phyloP scores from a whole-genome alignment of 176 grass and related monocot genomes.

The Musa itinerans region DNA sequence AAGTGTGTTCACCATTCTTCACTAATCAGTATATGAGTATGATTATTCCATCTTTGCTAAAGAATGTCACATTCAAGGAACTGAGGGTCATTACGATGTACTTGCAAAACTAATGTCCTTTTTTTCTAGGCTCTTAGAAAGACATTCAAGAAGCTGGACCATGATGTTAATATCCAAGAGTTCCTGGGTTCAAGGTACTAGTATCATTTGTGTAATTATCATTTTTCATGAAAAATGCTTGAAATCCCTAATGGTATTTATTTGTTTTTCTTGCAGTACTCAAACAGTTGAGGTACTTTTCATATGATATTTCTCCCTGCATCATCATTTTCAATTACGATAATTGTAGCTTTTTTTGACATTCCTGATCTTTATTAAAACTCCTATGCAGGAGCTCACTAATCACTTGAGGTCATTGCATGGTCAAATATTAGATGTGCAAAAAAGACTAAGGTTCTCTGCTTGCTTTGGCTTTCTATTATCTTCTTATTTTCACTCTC shows the following conservation, averaged over 20 bases:
- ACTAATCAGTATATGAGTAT: conserved; percentile 10
- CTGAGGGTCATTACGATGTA: neutral
- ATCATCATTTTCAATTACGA: neutral
- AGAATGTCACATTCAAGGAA: neutral
- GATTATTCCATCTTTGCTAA: neutral
- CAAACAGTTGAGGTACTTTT: conserved; percentile 32
- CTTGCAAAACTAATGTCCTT: neutral
- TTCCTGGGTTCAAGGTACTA: conserved; percentile 22
- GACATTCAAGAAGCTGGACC: conserved; percentile 37
- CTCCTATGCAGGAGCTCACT: conserved; percentile 11
- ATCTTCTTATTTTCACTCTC: neutral
- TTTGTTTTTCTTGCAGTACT: conserved; percentile 25
- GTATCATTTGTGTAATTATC: neutral
- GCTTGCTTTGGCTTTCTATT: neutral
- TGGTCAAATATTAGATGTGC: conserved; percentile 15
- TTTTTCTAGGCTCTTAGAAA: conserved; percentile 30
- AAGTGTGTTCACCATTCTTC: conserved; percentile 9
- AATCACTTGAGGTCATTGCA: conserved; percentile 20
- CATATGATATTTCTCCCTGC: neutral
- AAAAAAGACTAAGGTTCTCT: conserved; percentile 16
- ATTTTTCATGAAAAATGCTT: conserved; percentile 6
- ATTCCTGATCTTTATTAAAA: neutral
- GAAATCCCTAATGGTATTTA: conserved; percentile 13
- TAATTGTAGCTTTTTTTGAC: conserved; percentile 1
- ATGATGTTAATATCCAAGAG: conserved; percentile 37